Evolutionary conservation across 257 asterid species (phyloP).

Genomic region (Solanum medicagineum): DNA sequence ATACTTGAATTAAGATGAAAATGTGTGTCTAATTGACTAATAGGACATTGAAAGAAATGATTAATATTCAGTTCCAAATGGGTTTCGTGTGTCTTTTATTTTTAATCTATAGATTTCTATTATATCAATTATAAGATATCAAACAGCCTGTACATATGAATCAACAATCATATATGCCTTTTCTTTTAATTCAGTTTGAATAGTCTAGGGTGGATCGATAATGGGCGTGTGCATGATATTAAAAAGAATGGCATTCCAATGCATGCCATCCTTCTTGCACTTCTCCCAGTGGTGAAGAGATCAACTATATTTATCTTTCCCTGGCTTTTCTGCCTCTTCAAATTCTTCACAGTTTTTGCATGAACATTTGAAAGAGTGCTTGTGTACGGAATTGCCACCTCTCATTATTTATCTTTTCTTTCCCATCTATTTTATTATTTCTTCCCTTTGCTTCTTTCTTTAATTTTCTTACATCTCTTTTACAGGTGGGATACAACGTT

Average conservation of each 20-base stretch:
- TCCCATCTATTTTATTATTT: neutral
- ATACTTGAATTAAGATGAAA: neutral
- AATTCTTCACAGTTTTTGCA: neutral
- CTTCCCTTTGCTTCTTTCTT: neutral
- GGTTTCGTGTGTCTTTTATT: neutral
- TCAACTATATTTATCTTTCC: neutral
- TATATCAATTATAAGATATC: neutral
- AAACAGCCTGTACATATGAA: neutral
- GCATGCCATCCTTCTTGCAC: neutral
- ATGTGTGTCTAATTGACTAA: neutral
- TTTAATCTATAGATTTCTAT: neutral
- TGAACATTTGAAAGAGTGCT: neutral
- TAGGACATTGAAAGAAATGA: neutral
- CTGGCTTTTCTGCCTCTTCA: neutral
- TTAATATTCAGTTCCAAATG: neutral
- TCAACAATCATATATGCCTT: neutral
- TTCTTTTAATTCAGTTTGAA: neutral
- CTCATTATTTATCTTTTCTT: neutral
- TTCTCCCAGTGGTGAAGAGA: neutral
- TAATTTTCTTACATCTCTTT: slow-evolving; percentile 4
- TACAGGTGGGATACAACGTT: slow-evolving; percentile 59
- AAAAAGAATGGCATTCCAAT: neutral
- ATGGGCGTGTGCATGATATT: neutral
- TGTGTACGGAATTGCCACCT: neutral
- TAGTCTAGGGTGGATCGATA: neutral